Conservation (phyloP, 306 rosid genomes). For the Dalbergia cochinchinensis region DNA sequence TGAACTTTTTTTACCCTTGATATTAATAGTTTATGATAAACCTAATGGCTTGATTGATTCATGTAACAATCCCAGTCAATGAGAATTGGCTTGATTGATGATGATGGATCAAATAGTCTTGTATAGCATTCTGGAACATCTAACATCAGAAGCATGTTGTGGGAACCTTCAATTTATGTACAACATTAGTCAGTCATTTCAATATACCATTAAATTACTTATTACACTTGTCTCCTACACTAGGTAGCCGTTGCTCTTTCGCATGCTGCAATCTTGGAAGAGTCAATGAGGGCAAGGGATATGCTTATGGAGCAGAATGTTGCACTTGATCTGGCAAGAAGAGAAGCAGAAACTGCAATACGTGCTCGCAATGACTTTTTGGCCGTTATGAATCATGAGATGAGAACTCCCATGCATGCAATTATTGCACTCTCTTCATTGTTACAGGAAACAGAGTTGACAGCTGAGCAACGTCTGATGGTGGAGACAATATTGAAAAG, state of each 20-base stretch:
- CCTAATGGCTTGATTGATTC: conserved; percentile 10
- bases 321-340: conserved; percentile 95
- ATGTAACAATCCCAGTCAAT: neutral
- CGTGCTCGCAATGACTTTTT: conserved; percentile 98
- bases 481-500: conserved; percentile 92
- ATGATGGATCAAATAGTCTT: conserved; percentile 2
- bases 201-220: conserved; percentile 29
- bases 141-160: conserved; percentile 3
- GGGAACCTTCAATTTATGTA: conserved; percentile 25
- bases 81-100: neutral
- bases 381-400: conserved; percentile 99
- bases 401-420: conserved; percentile 99
- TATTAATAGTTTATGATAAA: conserved; percentile 3
- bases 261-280: conserved; percentile 98
- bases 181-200: conserved; percentile 33
- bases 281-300: conserved; percentile 98
- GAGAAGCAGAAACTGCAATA: conserved; percentile 99
- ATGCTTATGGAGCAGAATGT: conserved; percentile 92
- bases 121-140: conserved; percentile 1
- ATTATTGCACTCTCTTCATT: conserved; percentile 95
- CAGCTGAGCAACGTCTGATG: conserved; percentile 96
- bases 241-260: conserved; percentile 99
- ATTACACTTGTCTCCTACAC: conserved; percentile 27
- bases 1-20: neutral
- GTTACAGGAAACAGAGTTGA: conserved; percentile 90